Percentiles rank a stretch among this genome's conserved stretches.
Conservation (phyloP, 163 green algal species). For the Scenedesmus sp. region DNA sequence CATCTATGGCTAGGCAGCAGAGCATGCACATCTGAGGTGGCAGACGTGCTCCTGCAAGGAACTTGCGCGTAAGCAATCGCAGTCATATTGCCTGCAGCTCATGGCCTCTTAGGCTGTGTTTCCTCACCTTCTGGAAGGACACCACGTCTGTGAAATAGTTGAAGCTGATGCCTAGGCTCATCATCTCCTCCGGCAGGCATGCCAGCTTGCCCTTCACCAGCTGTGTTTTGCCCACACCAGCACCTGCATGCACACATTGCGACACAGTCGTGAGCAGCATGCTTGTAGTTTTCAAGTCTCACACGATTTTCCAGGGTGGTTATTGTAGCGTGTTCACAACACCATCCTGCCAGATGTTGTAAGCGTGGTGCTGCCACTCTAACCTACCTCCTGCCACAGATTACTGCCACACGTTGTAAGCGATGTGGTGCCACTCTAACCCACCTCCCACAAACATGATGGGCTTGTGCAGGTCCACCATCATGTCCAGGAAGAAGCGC, state of each 20-base stretch:
- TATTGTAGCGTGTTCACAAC: too few relatives aligned
- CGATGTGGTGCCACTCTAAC: not conserved
- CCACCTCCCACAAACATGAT: slow-evolving; percentile 93
- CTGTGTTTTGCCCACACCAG: slow-evolving; percentile 86
- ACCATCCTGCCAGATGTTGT: not conserved
- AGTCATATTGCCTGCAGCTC: not conserved
- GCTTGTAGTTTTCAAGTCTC: too few relatives aligned
- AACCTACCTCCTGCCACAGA: not conserved
- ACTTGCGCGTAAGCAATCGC: not conserved
- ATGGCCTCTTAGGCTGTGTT: not conserved
- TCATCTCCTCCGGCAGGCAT: slow-evolving; percentile 73
- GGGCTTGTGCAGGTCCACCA: slow-evolving; percentile 85
- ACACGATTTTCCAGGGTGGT: too few relatives aligned
- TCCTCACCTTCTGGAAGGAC: slow-evolving; percentile 80
- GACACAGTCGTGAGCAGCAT: not conserved
- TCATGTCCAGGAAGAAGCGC: slow-evolving; percentile 89
- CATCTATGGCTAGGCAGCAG: not conserved
- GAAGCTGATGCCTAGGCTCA: slow-evolving; percentile 83
- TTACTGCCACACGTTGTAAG: not conserved
- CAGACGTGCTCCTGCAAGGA: not conserved
- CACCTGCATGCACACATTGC: slow-evolving; percentile 18
- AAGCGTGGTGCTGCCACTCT: not conserved
- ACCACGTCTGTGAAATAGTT: slow-evolving; percentile 94
- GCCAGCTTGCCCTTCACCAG: slow-evolving; percentile 88
- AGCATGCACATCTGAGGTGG: not conserved